phyloP scores from a whole-genome alignment of 805 yeast species.

The Lachancea dasiensis region DNA sequence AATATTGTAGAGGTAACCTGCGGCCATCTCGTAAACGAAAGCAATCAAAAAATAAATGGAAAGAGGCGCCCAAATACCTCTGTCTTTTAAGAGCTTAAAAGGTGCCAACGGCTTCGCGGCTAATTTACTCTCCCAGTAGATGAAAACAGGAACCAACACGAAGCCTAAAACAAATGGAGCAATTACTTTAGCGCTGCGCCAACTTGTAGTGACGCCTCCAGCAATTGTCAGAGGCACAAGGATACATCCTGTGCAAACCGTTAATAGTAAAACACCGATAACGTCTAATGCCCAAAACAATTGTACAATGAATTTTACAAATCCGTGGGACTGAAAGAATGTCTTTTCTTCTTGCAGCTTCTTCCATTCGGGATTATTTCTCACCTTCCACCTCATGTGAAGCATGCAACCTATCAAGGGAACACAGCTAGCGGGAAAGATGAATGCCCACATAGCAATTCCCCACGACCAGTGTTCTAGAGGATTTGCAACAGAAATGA shows the following conservation, averaged over 20 bases:
- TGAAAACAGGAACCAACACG: constrained; percentile 41
- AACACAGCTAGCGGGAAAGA: constrained; percentile 47
- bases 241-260: constrained; percentile 47
- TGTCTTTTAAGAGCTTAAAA: constrained; percentile 43
- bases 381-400: constrained; percentile 34
- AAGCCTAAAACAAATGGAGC: constrained; percentile 52
- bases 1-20: constrained; percentile 58
- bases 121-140: constrained; percentile 46
- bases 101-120: constrained; percentile 52
- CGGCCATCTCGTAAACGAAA: constrained; percentile 42
- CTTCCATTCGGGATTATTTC: background rate
- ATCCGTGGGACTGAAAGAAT: background rate
- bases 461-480: constrained; percentile 40
- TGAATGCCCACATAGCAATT: constrained; percentile 49
- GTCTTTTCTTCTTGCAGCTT: constrained; percentile 23
- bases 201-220: constrained; percentile 43
- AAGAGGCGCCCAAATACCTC: constrained; percentile 67
- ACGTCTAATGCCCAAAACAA: constrained; percentile 53
- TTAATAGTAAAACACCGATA: constrained; percentile 47
- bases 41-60: constrained; percentile 49
- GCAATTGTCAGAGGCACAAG: constrained; percentile 61
- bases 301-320: constrained; percentile 19
- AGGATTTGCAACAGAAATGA: constrained; percentile 29
- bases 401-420: constrained; percentile 34
- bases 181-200: constrained; percentile 49